These are phyloP conservation scores for Trichodelitschia bisporula DNA, from an alignment of 495 filamentous ascomycete species.

Conservation along the genomic window DNA sequence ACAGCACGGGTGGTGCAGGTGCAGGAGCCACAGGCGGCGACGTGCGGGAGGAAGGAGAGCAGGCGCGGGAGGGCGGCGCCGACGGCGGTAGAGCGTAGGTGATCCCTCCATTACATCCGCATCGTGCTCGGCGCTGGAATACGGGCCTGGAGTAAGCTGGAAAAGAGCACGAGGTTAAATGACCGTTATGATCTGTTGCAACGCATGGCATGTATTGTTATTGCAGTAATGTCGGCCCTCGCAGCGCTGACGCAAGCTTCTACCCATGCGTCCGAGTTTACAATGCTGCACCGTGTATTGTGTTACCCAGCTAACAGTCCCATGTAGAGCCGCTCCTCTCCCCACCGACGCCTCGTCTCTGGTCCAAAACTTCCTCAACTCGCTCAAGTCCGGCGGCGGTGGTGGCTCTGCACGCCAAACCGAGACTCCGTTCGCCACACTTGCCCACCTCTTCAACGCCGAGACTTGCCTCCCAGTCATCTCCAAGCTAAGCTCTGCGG, in stretches of 20 bases:
- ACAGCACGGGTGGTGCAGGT: conserved; percentile 50
- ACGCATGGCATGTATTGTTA: no score
- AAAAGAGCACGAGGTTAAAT: no score
- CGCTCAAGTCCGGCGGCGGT: conserved; percentile 36
- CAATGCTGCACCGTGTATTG: conserved; percentile 1
- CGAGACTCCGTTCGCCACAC: conserved; percentile 42
- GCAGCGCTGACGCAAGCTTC: background rate
- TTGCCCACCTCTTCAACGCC: conserved; percentile 64
- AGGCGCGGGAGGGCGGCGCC: conserved; percentile 69
- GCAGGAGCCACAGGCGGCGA: conserved; percentile 72
- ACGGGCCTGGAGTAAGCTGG: no score
- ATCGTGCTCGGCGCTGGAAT: no score
- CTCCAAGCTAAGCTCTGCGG: conserved; percentile 32
- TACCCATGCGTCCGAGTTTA: background rate
- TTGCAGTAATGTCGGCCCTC: no score
- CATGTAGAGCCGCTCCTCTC: conserved; percentile 7
- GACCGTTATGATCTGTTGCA: no score
- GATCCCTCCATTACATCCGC: background rate
- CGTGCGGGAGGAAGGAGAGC: conserved; percentile 69
- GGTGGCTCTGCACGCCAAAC: conserved; percentile 18
- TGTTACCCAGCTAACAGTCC: background rate
- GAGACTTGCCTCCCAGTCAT: conserved; percentile 53
- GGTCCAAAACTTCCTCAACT: conserved; percentile 72
- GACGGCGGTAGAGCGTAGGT: conserved; percentile 99
- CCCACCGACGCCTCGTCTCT: conserved; percentile 31